These are phyloP conservation scores for Agarophyton chilense DNA, from an alignment of 23 red algal species.

Conservation along the genomic window DNA sequence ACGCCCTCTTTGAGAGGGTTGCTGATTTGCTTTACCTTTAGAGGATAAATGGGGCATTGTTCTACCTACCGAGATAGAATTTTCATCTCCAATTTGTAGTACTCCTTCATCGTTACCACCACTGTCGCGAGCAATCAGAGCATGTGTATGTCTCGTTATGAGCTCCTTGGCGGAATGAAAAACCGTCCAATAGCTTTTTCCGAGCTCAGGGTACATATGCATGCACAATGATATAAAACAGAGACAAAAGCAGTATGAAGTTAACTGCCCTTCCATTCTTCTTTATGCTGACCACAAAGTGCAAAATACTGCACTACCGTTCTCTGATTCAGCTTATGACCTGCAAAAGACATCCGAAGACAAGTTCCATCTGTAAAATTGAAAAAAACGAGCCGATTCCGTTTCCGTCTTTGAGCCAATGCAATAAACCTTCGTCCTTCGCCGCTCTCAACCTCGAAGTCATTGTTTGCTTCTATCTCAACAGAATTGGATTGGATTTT, in stretches of 20 bases:
- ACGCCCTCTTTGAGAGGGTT: no score
- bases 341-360: slow-evolving; percentile 30
- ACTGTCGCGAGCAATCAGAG: no score
- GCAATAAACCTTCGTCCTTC: slow-evolving; percentile 25
- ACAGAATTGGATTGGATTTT: neutral
- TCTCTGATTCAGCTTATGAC: slow-evolving; percentile 12
- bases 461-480: neutral
- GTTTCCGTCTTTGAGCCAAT: neutral
- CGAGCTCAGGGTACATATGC: neutral
- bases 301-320: neutral
- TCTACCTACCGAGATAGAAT: no score
- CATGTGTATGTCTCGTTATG: no score
- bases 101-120: no score
- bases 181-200: slow-evolving; percentile 22
- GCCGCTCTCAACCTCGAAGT: neutral
- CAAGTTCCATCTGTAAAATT: neutral
- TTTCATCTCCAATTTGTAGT: no score
- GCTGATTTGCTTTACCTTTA: no score
- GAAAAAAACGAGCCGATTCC: slow-evolving; percentile 39
- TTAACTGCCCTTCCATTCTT: neutral
- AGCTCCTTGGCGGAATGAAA: no score
- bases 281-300: slow-evolving; percentile 20
- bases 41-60: no score
- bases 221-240: neutral
- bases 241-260: neutral